Evolutionary conservation across 2,329 filamentous ascomycete species (phyloP).

Genomic region (Aspergillus puulaauensis): DNA sequence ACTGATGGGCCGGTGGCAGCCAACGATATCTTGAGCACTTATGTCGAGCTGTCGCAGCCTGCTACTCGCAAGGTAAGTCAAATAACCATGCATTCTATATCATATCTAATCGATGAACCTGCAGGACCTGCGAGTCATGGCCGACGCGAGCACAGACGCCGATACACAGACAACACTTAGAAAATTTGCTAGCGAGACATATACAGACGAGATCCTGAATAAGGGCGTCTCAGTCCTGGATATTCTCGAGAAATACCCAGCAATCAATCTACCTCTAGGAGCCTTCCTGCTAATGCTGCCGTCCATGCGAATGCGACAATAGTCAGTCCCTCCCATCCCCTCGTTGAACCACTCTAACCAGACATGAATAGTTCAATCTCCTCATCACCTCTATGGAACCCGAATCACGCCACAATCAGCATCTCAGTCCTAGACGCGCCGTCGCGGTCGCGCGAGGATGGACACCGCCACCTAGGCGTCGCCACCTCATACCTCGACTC

Average conservation of each 20-base stretch:
- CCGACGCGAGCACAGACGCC: constrained; percentile 51
- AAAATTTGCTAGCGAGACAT: constrained; percentile 36
- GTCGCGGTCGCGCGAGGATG: constrained; percentile 38
- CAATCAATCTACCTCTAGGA: constrained; percentile 61
- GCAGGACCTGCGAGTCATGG: constrained; percentile 46
- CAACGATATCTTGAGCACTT: constrained; percentile 63
- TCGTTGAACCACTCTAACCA: not conserved
- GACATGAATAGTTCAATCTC: constrained; percentile 59
- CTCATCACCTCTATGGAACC: constrained; percentile 64
- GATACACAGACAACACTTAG: constrained; percentile 43
- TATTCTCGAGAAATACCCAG: constrained; percentile 64
- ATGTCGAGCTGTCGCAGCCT: constrained; percentile 71
- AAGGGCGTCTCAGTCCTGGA: constrained; percentile 62
- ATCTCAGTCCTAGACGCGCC: constrained; percentile 64
- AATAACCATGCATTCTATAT: too few relatives aligned
- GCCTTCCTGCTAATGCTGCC: constrained; percentile 71
- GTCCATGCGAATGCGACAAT: constrained; percentile 75
- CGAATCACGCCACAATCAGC: constrained; percentile 61
- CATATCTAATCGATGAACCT: too few relatives aligned
- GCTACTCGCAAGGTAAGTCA: not conserved
- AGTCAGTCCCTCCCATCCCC: constrained; percentile 31
- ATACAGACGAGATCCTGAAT: constrained; percentile 50
- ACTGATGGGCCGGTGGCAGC: constrained; percentile 59
- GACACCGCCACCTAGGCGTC: constrained; percentile 55
- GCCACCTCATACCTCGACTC: constrained; percentile 61